Conservation (phyloP, 2,329 filamentous ascomycete species). For the Colletotrichum sp. region DNA sequence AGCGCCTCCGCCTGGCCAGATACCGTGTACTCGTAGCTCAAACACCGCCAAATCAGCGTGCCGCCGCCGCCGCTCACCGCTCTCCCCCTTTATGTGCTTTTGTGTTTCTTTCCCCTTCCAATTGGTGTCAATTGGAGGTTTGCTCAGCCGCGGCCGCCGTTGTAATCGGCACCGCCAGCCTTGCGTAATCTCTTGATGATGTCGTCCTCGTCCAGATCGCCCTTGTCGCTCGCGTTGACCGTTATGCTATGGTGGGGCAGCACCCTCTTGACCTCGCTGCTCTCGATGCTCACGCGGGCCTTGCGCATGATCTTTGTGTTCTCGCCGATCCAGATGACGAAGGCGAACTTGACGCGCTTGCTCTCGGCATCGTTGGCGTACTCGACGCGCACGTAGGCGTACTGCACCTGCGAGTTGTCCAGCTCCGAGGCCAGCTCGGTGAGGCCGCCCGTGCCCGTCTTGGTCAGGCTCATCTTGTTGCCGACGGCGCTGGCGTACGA, state of each 20-base stretch:
- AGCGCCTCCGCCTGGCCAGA: constrained; percentile 19
- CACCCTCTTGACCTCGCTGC: constrained; percentile 67
- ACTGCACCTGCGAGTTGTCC: constrained; percentile 66
- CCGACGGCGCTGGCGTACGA: constrained; percentile 62
- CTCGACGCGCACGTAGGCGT: constrained; percentile 70
- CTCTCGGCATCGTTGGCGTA: constrained; percentile 76
- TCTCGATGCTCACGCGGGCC: constrained; percentile 71
- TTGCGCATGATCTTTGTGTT: constrained; percentile 72
- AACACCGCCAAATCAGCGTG: background rate
- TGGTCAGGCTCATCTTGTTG: constrained; percentile 60
- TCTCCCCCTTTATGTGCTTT: background rate
- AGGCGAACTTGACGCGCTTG: constrained; percentile 70
- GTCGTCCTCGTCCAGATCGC: constrained; percentile 66
- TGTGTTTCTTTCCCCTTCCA: background rate
- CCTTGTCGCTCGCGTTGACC: constrained; percentile 64
- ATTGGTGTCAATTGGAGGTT: background rate
- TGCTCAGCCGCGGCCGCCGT: constrained; percentile 63
- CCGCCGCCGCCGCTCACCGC: background rate
- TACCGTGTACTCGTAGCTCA: constrained; percentile 18
- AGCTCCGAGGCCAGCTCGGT: constrained; percentile 60
- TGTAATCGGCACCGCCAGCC: constrained; percentile 75
- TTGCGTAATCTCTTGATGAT: constrained; percentile 67
- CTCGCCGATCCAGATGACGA: constrained; percentile 73
- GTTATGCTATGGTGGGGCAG: constrained; percentile 70
- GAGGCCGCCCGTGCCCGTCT: constrained; percentile 66